Evolutionary conservation across 2,329 filamentous ascomycete species (phyloP).

Genomic region (Dactylellina leptospora): DNA sequence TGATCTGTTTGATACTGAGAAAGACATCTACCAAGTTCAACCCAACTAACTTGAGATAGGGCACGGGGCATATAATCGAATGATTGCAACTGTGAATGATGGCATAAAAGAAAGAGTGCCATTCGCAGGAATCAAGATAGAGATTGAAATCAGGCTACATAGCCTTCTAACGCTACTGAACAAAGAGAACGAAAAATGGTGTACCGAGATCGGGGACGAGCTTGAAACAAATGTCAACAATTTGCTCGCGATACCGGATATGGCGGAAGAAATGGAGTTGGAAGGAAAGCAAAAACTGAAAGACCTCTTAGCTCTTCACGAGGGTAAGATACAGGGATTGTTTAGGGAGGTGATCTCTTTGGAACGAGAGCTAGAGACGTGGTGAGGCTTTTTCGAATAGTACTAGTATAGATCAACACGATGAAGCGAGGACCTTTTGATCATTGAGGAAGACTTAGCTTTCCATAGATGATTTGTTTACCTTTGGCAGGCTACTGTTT

Average conservation of each 20-base stretch:
- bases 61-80: constrained; percentile 14
- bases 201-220: constrained; percentile 22
- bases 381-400: no score
- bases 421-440: no score
- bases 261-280: constrained; percentile 12
- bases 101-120: background rate
- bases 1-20: background rate
- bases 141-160: constrained; percentile 2
- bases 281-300: constrained; percentile 40
- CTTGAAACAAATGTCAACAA: constrained; percentile 41
- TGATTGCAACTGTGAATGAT: constrained; percentile 15
- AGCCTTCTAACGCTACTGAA: background rate
- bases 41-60: background rate
- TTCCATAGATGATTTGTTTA: no score
- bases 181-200: constrained; percentile 28
- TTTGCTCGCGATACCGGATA: constrained; percentile 21
- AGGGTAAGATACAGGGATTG: constrained; percentile 1
- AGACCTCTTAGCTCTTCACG: background rate
- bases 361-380: background rate
- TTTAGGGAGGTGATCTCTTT: constrained; percentile 1
- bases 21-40: background rate
- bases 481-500: no score
- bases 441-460: no score
- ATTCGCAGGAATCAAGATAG: constrained; percentile 9
- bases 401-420: no score